Percentiles rank a stretch among this genome's conserved stretches.
phyloP scores from a whole-genome alignment of 805 yeast species.

The Lipomyces starkeyi region DNA sequence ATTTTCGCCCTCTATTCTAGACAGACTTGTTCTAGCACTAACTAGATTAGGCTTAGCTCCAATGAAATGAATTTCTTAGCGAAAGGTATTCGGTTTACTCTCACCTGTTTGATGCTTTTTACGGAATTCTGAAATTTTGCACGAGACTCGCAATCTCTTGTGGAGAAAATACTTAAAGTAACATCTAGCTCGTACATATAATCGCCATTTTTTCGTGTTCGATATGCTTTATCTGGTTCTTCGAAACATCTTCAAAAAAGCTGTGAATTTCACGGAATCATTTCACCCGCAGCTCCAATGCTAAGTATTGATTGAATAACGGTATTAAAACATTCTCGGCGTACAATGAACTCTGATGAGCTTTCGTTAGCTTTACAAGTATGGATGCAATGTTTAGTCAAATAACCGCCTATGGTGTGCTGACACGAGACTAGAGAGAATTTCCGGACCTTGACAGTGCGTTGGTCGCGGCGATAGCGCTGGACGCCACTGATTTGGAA shows the following conservation, averaged over 20 bases:
- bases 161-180: neutral
- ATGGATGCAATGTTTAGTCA: neutral
- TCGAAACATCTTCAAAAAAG: neutral
- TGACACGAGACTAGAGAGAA: constrained; percentile 6
- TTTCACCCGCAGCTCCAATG: neutral
- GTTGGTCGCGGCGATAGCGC: constrained; percentile 27
- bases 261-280: neutral
- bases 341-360: constrained; percentile 1
- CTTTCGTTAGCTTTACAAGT: constrained; percentile 12
- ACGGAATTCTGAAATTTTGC: too few relatives aligned
- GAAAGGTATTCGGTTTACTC: too few relatives aligned
- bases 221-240: neutral
- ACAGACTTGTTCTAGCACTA: too few relatives aligned
- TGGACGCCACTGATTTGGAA: constrained; percentile 12
- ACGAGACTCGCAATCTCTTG: neutral
- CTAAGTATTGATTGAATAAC: neutral
- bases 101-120: too few relatives aligned
- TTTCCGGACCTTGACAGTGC: constrained; percentile 30
- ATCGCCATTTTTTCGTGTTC: neutral
- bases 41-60: too few relatives aligned
- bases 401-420: constrained; percentile 3
- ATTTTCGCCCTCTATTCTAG: too few relatives aligned
- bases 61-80: too few relatives aligned
- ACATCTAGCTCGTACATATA: neutral
- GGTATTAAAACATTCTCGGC: neutral